Evolutionary conservation across 345 rosid genomes (phyloP).

Genomic region (Brassica juncea): DNA sequence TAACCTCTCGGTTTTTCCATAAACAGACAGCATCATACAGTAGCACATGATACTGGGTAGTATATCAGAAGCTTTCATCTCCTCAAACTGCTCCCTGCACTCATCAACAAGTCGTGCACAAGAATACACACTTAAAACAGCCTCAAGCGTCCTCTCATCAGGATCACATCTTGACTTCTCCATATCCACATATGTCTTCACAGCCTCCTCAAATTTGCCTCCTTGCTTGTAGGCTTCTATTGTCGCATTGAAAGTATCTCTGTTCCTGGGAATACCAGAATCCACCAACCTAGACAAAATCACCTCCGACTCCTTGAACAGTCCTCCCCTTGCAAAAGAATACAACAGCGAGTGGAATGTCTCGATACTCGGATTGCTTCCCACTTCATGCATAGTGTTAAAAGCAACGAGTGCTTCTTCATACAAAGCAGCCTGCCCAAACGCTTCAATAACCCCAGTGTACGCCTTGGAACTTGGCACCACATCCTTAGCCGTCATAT

Average conservation of each 20-base stretch:
- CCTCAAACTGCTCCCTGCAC: slow-evolving; percentile 87
- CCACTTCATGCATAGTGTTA: slow-evolving; percentile 87
- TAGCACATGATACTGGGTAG: slow-evolving; percentile 86
- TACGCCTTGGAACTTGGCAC: slow-evolving; percentile 85
- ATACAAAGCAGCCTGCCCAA: slow-evolving; percentile 86
- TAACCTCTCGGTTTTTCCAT: slow-evolving; percentile 79
- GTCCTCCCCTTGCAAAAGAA: slow-evolving; percentile 86
- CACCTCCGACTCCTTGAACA: slow-evolving; percentile 72
- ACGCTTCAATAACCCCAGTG: slow-evolving; percentile 85
- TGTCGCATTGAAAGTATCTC: slow-evolving; percentile 81
- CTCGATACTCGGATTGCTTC: slow-evolving; percentile 71
- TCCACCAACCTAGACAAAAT: slow-evolving; percentile 66
- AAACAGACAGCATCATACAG: slow-evolving; percentile 94
- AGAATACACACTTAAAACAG: slow-evolving; percentile 81
- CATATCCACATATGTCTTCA: slow-evolving; percentile 84
- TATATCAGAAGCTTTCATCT: slow-evolving; percentile 77
- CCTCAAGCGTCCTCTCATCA: slow-evolving; percentile 88
- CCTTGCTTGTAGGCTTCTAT: slow-evolving; percentile 93
- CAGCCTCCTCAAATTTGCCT: slow-evolving; percentile 88
- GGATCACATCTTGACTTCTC: slow-evolving; percentile 81
- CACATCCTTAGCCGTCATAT: slow-evolving; percentile 71
- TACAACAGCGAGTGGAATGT: slow-evolving; percentile 79
- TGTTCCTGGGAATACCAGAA: slow-evolving; percentile 60
- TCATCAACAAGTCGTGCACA: slow-evolving; percentile 86
- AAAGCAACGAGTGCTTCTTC: slow-evolving; percentile 87